Conservation (phyloP, 2,329 filamentous ascomycete genomes). For the Rutstroemia sp. region DNA sequence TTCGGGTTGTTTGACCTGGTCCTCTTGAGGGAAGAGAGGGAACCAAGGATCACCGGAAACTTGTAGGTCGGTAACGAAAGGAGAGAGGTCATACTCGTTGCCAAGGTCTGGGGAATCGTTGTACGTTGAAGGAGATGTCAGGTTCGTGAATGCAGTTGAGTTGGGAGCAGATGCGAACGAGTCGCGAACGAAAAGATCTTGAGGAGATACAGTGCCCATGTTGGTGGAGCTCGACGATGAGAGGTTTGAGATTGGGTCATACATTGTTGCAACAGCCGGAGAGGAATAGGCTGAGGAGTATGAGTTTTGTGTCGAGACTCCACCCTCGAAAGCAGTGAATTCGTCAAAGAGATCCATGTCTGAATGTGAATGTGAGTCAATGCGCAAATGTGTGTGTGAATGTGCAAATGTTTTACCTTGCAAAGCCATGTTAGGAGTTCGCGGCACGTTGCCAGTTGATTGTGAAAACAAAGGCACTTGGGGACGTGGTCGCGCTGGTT, state of each 20-base stretch:
- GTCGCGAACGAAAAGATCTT: constrained; percentile 68
- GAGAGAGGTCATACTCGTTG: constrained; percentile 70
- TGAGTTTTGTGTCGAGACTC: constrained; percentile 23
- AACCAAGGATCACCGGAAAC: constrained; percentile 55
- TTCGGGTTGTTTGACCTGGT: constrained; percentile 20
- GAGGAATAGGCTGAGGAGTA: constrained; percentile 26
- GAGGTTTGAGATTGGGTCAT: constrained; percentile 39
- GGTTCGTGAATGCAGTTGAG: constrained; percentile 71
- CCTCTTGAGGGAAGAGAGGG: constrained; percentile 59
- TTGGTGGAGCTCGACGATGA: constrained; percentile 41
- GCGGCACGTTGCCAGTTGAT: constrained; percentile 44
- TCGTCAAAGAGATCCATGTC: constrained; percentile 51
- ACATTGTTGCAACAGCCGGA: constrained; percentile 34
- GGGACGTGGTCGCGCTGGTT: constrained; percentile 49
- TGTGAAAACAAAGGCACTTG: constrained; percentile 67
- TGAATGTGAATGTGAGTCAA: constrained; percentile 31
- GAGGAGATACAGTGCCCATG: constrained; percentile 72
- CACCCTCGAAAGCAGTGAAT: constrained; percentile 46
- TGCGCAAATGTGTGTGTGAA: constrained; percentile 13
- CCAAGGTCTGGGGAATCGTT: constrained; percentile 68
- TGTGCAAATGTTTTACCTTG: constrained; percentile 39
- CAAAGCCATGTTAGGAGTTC: constrained; percentile 44
- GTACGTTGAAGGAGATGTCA: constrained; percentile 78
- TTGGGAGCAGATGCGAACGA: constrained; percentile 69
- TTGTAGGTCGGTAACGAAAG: constrained; percentile 55